Base-by-base conservation (phyloP, 441 rosid species). In the Euphorbia schlechtendalii region DNA sequence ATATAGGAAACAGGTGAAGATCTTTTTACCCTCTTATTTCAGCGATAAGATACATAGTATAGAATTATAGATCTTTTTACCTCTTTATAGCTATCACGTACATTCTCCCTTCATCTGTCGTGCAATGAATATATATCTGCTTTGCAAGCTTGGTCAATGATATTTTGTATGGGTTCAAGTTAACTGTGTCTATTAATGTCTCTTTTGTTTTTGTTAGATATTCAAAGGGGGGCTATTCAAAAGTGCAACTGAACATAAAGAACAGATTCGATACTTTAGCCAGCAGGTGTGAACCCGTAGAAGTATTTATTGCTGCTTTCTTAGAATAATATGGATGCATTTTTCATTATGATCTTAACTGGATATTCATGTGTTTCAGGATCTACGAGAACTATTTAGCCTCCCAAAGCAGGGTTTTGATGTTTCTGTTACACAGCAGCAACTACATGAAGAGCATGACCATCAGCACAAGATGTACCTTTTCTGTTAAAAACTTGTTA, bases 231-330 rank as follows among this genome's bases (percentile, higher is more conserved):
- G 99, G 13, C 73, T 94, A 74, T 94, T 90, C 73, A 94, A 85
- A 83, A 80, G 88, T 71, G 99, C 97, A 60, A 93, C 97, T 32
- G 99, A 93, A 73, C 95, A 86, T 75, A 94, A 90, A 75, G 99
- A 90, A 74, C 99, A 94, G 75, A 87, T 86, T 67, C 93, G 99
- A 61, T 90, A 94, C 72, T 94, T 94, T 59, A 87, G 96, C 74
- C 90, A 94, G 66, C 96, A 86, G 96, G 99, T 87, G 49, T 21
- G 46, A 43, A 41, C 53, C 43, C 38, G 59, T 3, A 6, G 27
- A 6, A 51, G 24, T 64, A 36, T 32, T 56, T 24, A 6, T 41
- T 71, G 30, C 49, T 70, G 60, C 65, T 13, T 15, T 64, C 51
- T 64, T 43, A 56, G 51, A 28, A 14, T 64, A 30, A 27, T 34